phyloP scores from a whole-genome alignment of 176 grass and related monocot species.

The Ampelocalamus luodianensis region DNA sequence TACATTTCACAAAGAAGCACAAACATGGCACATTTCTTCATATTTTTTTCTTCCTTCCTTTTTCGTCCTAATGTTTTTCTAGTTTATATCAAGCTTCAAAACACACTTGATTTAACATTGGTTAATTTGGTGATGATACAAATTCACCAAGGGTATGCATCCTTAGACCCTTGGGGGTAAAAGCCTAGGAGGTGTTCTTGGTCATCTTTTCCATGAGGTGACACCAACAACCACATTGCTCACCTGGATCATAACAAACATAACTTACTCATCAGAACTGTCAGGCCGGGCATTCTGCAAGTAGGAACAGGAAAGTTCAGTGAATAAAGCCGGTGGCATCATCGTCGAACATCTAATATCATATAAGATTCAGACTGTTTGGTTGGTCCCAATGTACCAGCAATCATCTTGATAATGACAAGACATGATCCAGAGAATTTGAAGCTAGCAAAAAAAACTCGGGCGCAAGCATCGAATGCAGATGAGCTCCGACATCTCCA shows the following conservation, averaged over 20 bases:
- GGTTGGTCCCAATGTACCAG: slow-evolving; percentile 14
- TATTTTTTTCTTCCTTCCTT: neutral
- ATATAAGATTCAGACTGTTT: slow-evolving; percentile 31
- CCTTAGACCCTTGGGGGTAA: slow-evolving; percentile 40
- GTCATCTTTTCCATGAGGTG: slow-evolving; percentile 63
- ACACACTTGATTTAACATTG: slow-evolving; percentile 58
- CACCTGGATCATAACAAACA: slow-evolving; percentile 43
- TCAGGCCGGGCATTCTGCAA: slow-evolving; percentile 56
- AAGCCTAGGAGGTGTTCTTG: neutral
- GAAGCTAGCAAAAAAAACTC: neutral
- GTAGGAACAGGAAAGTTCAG: slow-evolving; percentile 37
- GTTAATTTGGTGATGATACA: slow-evolving; percentile 18
- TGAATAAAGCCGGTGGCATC: slow-evolving; percentile 22
- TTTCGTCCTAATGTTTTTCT: slow-evolving; percentile 44
- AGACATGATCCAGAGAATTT: slow-evolving; percentile 24
- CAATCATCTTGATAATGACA: slow-evolving; percentile 3
- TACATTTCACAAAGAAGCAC: slow-evolving; percentile 57
- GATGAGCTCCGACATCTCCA: slow-evolving; percentile 56
- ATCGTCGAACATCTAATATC: slow-evolving; percentile 46
- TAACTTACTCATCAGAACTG: slow-evolving; percentile 55
- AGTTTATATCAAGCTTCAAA: slow-evolving; percentile 61
- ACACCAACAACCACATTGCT: slow-evolving; percentile 60
- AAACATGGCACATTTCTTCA: slow-evolving; percentile 21
- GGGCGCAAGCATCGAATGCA: slow-evolving; percentile 16
- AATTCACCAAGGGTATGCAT: slow-evolving; percentile 41